Evolutionary conservation across 805 yeast species (phyloP).

Genomic region (Isabelozyma gotoi): DNA sequence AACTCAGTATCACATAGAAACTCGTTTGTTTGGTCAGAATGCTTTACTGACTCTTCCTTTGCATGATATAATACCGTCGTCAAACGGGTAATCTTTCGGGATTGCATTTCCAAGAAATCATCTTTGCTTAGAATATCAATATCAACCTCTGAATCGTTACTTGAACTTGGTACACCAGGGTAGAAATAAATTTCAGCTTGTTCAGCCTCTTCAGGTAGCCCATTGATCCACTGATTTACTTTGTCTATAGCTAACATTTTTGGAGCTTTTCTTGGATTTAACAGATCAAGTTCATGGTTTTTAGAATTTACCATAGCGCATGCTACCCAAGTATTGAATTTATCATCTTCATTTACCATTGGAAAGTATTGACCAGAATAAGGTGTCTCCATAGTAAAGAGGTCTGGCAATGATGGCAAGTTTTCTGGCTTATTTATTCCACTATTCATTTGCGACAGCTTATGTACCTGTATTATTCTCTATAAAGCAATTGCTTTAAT

Average conservation of each 20-base stretch:
- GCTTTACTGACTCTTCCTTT: constrained; percentile 21
- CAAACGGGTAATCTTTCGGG: constrained; percentile 49
- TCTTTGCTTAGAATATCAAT: constrained; percentile 16
- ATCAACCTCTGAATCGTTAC: constrained; percentile 10
- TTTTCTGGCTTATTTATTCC: background rate
- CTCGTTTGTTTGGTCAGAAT: background rate
- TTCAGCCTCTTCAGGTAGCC: constrained; percentile 44
- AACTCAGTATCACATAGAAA: background rate
- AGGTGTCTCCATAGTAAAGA: background rate
- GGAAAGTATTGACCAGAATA: background rate
- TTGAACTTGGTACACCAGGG: constrained; percentile 41
- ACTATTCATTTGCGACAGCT: no score
- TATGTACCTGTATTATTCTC: background rate
- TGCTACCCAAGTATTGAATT: background rate
- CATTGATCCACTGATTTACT: constrained; percentile 61
- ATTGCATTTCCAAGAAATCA: constrained; percentile 54
- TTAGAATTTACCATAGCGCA: background rate
- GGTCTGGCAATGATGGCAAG: background rate
- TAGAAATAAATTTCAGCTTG: constrained; percentile 43
- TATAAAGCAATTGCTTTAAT: no score
- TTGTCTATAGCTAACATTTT: constrained; percentile 70
- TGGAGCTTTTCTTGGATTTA: constrained; percentile 61
- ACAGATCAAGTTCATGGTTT: constrained; percentile 20
- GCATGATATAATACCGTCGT: constrained; percentile 39
- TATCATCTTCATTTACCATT: background rate